A percentile compares a stretch with the other conserved stretches of the same genome.
phyloP scores from a whole-genome alignment of 305 asterid genomes.

The Lippia alba region DNA sequence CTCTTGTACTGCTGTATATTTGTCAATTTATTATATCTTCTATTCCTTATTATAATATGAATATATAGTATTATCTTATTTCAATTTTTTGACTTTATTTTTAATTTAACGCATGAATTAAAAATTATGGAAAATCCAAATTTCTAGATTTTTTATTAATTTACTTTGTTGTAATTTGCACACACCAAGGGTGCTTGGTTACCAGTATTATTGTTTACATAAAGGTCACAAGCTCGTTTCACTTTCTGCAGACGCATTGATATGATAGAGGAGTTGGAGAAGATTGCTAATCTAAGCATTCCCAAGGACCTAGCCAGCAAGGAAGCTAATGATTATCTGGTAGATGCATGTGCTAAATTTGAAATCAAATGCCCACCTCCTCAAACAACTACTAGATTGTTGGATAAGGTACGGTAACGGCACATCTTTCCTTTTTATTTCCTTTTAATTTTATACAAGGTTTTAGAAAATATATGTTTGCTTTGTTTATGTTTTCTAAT shows the following conservation, averaged over 20 bases:
- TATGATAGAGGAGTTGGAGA: constrained; percentile 92
- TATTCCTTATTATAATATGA: too few relatives aligned
- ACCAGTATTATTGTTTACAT: too few relatives aligned
- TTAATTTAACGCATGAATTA: too few relatives aligned
- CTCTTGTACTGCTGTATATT: too few relatives aligned
- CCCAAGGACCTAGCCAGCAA: constrained; percentile 84
- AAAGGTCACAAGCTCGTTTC: constrained; percentile 16
- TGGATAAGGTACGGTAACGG: constrained; percentile 70
- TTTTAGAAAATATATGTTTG: neutral
- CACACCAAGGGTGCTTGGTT: too few relatives aligned
- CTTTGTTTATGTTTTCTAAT: neutral
- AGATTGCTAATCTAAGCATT: constrained; percentile 69
- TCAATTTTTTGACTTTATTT: too few relatives aligned
- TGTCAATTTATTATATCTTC: too few relatives aligned
- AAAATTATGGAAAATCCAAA: too few relatives aligned
- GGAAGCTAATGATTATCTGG: constrained; percentile 78
- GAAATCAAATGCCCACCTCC: constrained; percentile 94
- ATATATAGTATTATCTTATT: too few relatives aligned
- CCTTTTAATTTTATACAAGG: neutral
- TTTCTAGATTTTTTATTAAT: too few relatives aligned
- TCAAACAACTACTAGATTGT: constrained; percentile 82
- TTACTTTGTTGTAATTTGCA: too few relatives aligned
- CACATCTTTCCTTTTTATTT: neutral
- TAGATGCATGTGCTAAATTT: constrained; percentile 72
- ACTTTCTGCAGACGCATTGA: constrained; percentile 71